Percentiles rank a stretch among this genome's conserved stretches.
Conservation (phyloP, 2,329 filamentous ascomycete genomes). For the Aphanoascus verrucosus region DNA sequence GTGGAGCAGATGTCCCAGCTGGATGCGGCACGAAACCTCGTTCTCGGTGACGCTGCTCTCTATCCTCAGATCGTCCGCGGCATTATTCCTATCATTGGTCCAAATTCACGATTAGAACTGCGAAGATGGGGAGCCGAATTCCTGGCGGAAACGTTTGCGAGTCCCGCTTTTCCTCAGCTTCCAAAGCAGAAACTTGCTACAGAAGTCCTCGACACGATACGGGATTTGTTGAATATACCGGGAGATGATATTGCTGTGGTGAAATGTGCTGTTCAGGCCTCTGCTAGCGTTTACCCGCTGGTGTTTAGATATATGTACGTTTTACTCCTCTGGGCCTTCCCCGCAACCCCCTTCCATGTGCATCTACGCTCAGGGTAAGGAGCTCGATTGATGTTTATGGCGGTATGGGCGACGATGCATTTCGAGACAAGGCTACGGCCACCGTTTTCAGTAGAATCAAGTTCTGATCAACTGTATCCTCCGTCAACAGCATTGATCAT, state of each 20-base stretch:
- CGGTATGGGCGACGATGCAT: neutral
- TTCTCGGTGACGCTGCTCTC: constrained; percentile 73
- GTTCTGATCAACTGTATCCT: constrained; percentile 10
- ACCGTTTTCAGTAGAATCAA: constrained; percentile 6
- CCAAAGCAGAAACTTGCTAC: constrained; percentile 73
- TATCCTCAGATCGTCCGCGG: constrained; percentile 88
- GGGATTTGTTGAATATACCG: constrained; percentile 57
- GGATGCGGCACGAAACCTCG: constrained; percentile 78
- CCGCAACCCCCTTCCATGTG: constrained; percentile 14
- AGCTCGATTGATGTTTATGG: neutral
- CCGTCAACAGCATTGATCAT: constrained; percentile 61
- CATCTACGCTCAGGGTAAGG: neutral
- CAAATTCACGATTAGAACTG: constrained; percentile 63
- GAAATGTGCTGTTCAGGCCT: constrained; percentile 76
- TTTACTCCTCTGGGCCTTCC: constrained; percentile 5
- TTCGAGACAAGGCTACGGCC: neutral
- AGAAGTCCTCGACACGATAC: constrained; percentile 66
- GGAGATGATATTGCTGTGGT: constrained; percentile 69
- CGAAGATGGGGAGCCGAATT: constrained; percentile 96
- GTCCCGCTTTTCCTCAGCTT: constrained; percentile 64
- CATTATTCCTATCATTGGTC: constrained; percentile 80
- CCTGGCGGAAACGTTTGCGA: constrained; percentile 88
- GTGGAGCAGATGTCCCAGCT: constrained; percentile 76
- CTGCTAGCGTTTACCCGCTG: constrained; percentile 84
- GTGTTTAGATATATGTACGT: constrained; percentile 92